Base-by-base conservation (phyloP, 169 alveolate species). In the Plasmodium knowlesi region DNA sequence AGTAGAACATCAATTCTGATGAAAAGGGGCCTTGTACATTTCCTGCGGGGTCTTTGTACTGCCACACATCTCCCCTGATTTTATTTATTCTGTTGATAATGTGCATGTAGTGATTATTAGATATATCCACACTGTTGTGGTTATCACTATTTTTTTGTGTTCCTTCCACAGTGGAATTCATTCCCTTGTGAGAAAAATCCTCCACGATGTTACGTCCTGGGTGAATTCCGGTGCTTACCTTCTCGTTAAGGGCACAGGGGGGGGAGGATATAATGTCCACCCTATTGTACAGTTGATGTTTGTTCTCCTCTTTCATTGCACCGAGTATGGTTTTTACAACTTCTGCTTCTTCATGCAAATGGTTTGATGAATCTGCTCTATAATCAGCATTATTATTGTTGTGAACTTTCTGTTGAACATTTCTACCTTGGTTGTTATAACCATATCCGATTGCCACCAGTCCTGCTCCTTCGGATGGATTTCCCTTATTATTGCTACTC, bases 21-120 rank as follows among this genome's bases (percentile, higher is more conserved):
- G 97, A 82, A 53, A 95, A 96, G 5, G 97, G 97, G 0, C 98
- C 98, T 76, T 96, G 98, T 34, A 96, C 89, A 83, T 84, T 83
- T 8, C 98, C 98, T 53, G 94, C 92, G 19, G 96, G 96, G 61
- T 96, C 98, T 95, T 91, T 95, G 86, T 96, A 96, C 74, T 95
- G 98, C 98, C 98, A 96, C 22, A 83, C 82, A 22, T 92, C 86
- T 22, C 92, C 95, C 28, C 70, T 79, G 32, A 89, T 39, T 41
- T 89, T 89, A 78, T 89, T 89, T 61, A 89, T n/a, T 32, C 74
- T 79, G 34, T 54, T 89, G 67, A 89, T 89, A 4, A 61, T 19
- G 12, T 89, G 46, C 1, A 89, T 79, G 22, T 67, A 67, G 3
- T 19, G 41, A 22, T 78, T 54, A 22, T 61, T 67, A n/a, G 83